Percentiles rank a stretch among this genome's conserved stretches.
Evolutionary conservation across 2,329 filamentous ascomycete species (phyloP).

Genomic region (Pseudogymnoascus sp.): DNA sequence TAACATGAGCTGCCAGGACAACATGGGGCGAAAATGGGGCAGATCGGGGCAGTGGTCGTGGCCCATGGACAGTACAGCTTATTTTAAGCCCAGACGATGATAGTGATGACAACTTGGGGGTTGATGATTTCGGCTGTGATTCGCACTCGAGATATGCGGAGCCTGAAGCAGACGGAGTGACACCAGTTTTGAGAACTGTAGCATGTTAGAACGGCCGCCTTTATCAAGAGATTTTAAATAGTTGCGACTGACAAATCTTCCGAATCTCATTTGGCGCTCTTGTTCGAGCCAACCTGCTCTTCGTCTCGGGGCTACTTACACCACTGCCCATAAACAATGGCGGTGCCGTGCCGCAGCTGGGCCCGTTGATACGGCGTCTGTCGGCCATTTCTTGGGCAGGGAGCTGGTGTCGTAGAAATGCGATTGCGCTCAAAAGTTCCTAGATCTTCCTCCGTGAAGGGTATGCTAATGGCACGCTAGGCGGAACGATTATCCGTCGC

Average conservation of each 20-base stretch:
- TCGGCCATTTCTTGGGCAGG: constrained; percentile 56
- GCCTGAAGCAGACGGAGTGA: constrained; percentile 88
- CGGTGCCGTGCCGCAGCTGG: constrained; percentile 66
- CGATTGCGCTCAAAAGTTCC: constrained; percentile 5
- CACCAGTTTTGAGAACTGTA: constrained; percentile 81
- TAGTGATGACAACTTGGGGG: constrained; percentile 40
- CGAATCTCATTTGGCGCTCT: constrained; percentile 65
- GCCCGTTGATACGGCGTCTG: constrained; percentile 83
- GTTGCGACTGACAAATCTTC: constrained; percentile 67
- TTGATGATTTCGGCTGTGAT: constrained; percentile 38
- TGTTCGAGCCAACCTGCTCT: constrained; percentile 44
- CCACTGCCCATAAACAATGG: constrained; percentile 58
- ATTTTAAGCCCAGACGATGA: constrained; percentile 67
- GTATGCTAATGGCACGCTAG: not conserved
- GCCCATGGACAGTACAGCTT: constrained; percentile 87
- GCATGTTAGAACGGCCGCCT: constrained; percentile 13
- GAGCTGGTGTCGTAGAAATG: not conserved
- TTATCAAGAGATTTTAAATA: not conserved
- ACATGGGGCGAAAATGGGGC: constrained; percentile 89
- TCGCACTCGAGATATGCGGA: constrained; percentile 77
- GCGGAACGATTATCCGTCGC: constrained; percentile 1
- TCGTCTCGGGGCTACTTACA: constrained; percentile 36
- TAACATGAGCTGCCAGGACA: constrained; percentile 86
- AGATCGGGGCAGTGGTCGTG: constrained; percentile 80
- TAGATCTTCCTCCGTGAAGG: not conserved